These are phyloP conservation scores for Kodamaea nitidulidarum DNA, from an alignment of 805 yeast species.

Conservation along the genomic window DNA sequence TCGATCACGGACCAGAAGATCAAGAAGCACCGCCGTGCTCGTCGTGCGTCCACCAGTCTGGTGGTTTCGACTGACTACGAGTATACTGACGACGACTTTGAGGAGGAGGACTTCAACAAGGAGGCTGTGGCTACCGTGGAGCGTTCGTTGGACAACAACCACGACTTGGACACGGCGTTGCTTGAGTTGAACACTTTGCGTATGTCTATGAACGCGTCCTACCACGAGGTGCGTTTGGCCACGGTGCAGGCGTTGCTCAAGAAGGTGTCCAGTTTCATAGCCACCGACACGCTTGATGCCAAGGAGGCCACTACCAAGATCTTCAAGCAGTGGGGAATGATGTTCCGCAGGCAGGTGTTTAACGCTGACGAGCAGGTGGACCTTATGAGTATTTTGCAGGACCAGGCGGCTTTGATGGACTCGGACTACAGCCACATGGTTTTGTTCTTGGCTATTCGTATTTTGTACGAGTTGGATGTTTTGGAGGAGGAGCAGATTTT, in stretches of 20 bases:
- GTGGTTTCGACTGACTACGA: slow-evolving; percentile 47
- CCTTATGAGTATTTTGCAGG: slow-evolving; percentile 51
- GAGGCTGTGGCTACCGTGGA: slow-evolving; percentile 95
- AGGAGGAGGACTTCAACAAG: slow-evolving; percentile 67
- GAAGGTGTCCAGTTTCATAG: slow-evolving; percentile 68
- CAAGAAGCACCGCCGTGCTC: slow-evolving; percentile 30
- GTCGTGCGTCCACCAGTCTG: slow-evolving; percentile 36
- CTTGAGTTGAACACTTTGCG: slow-evolving; percentile 89
- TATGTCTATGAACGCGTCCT: slow-evolving; percentile 96
- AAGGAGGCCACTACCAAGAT: slow-evolving; percentile 75
- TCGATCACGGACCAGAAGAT: slow-evolving; percentile 45
- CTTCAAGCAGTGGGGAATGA: slow-evolving; percentile 74
- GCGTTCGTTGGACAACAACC: slow-evolving; percentile 88
- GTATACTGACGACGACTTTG: slow-evolving; percentile 30
- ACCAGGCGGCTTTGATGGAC: slow-evolving; percentile 32
- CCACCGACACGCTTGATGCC: slow-evolving; percentile 71
- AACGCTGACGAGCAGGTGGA: slow-evolving; percentile 75
- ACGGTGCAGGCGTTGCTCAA: slow-evolving; percentile 68
- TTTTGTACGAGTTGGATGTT: slow-evolving; percentile 77
- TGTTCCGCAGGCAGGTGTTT: slow-evolving; percentile 82
- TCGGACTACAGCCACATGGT: slow-evolving; percentile 46
- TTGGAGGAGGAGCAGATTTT: slow-evolving; percentile 76
- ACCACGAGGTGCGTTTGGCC: slow-evolving; percentile 86
- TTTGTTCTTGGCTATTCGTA: slow-evolving; percentile 48
- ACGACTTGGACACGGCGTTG: slow-evolving; percentile 88